Evolutionary conservation across 192 early-diverging fungal genomes (phyloP).

Genomic region (Martensiomyces pterosporus): DNA sequence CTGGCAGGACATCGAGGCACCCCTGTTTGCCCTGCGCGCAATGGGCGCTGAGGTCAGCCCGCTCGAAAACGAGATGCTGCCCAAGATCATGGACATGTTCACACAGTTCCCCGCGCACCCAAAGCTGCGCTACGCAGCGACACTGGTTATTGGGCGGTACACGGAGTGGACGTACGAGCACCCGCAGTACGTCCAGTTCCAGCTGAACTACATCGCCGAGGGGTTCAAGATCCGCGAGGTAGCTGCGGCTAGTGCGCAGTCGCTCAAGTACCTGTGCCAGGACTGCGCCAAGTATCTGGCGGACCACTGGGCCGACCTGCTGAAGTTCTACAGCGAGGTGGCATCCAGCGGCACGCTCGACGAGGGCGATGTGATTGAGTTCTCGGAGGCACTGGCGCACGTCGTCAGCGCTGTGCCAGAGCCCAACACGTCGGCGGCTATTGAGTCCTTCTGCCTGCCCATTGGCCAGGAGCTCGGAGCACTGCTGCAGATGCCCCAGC

Average conservation of each 20-base stretch:
- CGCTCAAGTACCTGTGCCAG: slow-evolving; percentile 86
- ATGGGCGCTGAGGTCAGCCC: slow-evolving; percentile 83
- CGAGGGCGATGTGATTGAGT: slow-evolving; percentile 65
- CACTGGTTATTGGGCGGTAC: slow-evolving; percentile 94
- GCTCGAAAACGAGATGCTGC: slow-evolving; percentile 72
- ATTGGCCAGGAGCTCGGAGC: slow-evolving; percentile 31
- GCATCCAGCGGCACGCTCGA: slow-evolving; percentile 57
- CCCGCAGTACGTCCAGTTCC: slow-evolving; percentile 86
- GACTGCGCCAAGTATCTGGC: slow-evolving; percentile 81
- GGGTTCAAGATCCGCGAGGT: slow-evolving; percentile 87
- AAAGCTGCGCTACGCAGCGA: slow-evolving; percentile 93
- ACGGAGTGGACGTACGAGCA: slow-evolving; percentile 88
- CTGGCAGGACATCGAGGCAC: slow-evolving; percentile 96
- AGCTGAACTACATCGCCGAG: slow-evolving; percentile 84
- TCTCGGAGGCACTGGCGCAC: slow-evolving; percentile 87
- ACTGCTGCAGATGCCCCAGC: slow-evolving; percentile 26
- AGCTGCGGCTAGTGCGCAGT: slow-evolving; percentile 77
- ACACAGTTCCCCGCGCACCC: slow-evolving; percentile 84
- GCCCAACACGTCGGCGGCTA: slow-evolving; percentile 25
- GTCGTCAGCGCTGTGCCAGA: slow-evolving; percentile 77
- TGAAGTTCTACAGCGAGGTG: slow-evolving; percentile 76
- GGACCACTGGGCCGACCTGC: slow-evolving; percentile 72
- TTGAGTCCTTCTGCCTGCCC: slow-evolving; percentile 46
- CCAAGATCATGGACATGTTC: slow-evolving; percentile 88
- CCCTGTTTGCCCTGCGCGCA: slow-evolving; percentile 86